A percentile compares a stretch with the other conserved stretches of the same genome.
Conservation (phyloP, 768 basidiomycete species). For the Amanita rimosa region DNA sequence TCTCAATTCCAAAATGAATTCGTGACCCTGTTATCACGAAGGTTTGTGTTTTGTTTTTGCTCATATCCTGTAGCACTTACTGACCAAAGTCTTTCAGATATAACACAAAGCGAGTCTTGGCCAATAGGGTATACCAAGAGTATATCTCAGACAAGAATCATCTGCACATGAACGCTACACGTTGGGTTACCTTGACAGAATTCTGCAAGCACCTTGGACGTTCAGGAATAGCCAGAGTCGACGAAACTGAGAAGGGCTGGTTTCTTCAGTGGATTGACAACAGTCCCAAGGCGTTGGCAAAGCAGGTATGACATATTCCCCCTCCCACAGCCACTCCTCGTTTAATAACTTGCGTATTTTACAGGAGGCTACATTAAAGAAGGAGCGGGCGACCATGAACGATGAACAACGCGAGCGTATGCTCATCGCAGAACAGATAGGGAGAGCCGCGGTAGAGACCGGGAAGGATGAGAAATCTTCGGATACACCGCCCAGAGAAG, state of each 20-base stretch:
- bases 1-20: conserved; percentile 85
- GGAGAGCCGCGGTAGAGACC: conserved; percentile 55
- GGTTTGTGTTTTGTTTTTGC: conserved; percentile 35
- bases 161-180: conserved; percentile 96
- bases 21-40: conserved; percentile 76
- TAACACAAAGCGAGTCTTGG: conserved; percentile 89
- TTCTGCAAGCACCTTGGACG: conserved; percentile 87
- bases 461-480: conserved; percentile 22
- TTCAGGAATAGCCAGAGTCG: conserved; percentile 78
- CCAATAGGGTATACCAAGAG: conserved; percentile 96
- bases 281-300: conserved; percentile 87
- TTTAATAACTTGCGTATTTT: conserved; percentile 7
- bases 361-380: conserved; percentile 79
- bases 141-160: conserved; percentile 92
- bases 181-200: conserved; percentile 97
- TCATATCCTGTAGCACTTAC: conserved; percentile 3
- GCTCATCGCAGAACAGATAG: conserved; percentile 89
- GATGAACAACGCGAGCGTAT: conserved; percentile 92
- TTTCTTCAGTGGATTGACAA: conserved; percentile 97
- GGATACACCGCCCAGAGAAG: conserved; percentile 31
- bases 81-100: conserved; percentile 38
- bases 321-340: not conserved
- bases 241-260: conserved; percentile 98
- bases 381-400: conserved; percentile 82
- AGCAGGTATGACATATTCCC: conserved; percentile 44